phyloP scores from a whole-genome alignment of 306 rosid genomes.

The Begonia loranthoides region DNA sequence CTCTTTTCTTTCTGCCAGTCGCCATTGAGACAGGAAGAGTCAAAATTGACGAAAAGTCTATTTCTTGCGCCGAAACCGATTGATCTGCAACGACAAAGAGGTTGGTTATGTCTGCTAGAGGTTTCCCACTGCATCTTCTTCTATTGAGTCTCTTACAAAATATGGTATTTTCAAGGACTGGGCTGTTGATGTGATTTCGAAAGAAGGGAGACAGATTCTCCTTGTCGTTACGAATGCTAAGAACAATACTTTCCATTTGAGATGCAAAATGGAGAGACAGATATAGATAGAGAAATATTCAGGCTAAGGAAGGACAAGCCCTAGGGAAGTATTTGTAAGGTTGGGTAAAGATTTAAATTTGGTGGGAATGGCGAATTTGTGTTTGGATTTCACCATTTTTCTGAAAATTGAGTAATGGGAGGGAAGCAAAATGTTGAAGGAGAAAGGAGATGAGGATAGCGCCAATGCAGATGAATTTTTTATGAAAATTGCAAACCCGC shows the following conservation, averaged over 20 bases:
- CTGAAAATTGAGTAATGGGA: not conserved
- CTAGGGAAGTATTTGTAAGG: not conserved
- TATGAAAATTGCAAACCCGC: no score
- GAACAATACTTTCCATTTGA: conserved; percentile 5
- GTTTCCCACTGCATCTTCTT: conserved; percentile 3
- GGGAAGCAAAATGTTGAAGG: not conserved
- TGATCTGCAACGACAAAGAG: not conserved
- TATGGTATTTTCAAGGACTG: not conserved
- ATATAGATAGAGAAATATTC: not conserved
- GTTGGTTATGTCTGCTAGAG: conserved; percentile 6
- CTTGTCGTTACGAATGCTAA: not conserved
- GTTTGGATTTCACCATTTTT: not conserved
- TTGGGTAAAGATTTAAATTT: not conserved
- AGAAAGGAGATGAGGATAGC: no score
- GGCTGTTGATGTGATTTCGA: not conserved
- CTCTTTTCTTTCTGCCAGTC: conserved; percentile 6
- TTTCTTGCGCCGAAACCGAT: not conserved
- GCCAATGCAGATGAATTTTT: no score
- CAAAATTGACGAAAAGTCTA: not conserved
- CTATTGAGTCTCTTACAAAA: not conserved
- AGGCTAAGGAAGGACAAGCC: not conserved
- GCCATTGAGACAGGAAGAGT: not conserved
- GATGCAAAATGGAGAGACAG: not conserved
- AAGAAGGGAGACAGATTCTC: conserved; percentile 1
- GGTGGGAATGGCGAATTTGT: not conserved